Evolutionary conservation across 176 grass and related monocot species (phyloP).

Genomic region (Triticum dicoccoides): DNA sequence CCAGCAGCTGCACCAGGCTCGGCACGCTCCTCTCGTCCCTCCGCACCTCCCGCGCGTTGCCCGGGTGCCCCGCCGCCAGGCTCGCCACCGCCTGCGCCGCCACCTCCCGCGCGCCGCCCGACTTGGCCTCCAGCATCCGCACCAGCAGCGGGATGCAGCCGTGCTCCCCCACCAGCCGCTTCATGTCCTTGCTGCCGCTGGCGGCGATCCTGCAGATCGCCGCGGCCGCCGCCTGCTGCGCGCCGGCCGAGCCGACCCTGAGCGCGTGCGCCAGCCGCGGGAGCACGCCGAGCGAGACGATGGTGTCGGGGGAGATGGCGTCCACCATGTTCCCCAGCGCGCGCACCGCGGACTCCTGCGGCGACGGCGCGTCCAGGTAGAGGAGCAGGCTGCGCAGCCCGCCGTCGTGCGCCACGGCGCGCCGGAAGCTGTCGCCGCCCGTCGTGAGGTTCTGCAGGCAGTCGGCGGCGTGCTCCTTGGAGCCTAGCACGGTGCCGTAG

Average conservation of each 20-base stretch:
- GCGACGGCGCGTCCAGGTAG: constrained; percentile 63
- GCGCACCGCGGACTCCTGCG: constrained; percentile 61
- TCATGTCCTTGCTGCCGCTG: constrained; percentile 37
- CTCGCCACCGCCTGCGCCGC: constrained; percentile 80
- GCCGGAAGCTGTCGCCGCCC: constrained; percentile 50
- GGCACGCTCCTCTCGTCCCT: constrained; percentile 78
- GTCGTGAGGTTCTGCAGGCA: constrained; percentile 78
- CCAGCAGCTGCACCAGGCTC: constrained; percentile 80
- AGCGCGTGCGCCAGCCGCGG: constrained; percentile 74
- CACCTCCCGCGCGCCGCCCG: constrained; percentile 49
- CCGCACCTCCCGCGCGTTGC: constrained; percentile 57
- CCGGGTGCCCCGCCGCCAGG: constrained; percentile 44
- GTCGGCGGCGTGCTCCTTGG: constrained; percentile 84
- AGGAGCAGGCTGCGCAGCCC: constrained; percentile 65
- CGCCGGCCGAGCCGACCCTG: constrained; percentile 48
- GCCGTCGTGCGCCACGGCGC: constrained; percentile 64
- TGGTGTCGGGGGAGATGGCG: constrained; percentile 41
- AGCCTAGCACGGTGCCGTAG: constrained; percentile 43
- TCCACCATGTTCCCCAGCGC: constrained; percentile 69
- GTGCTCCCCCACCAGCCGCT: constrained; percentile 57
- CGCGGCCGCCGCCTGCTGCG: constrained; percentile 59
- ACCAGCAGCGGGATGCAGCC: constrained; percentile 59
- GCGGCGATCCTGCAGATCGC: constrained; percentile 61
- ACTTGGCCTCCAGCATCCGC: constrained; percentile 77
- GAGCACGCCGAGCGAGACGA: constrained; percentile 67